Conservation (phyloP, 2,329 filamentous ascomycete species). For the Xylariales sp. region DNA sequence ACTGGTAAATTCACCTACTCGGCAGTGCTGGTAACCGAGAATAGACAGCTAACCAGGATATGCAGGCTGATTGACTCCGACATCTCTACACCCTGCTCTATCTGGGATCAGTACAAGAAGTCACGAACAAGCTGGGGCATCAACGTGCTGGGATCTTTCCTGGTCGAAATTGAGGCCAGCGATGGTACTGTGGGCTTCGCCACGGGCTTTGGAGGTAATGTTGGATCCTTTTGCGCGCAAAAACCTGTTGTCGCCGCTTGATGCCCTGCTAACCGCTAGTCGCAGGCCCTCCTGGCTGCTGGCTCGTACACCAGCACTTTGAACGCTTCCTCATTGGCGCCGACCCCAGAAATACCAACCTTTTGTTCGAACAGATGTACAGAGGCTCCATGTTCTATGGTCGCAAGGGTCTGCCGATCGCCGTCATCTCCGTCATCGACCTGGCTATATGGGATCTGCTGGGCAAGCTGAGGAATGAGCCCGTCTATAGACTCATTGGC, state of each 20-base stretch:
- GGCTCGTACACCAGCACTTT: conserved; percentile 91
- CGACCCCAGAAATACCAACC: conserved; percentile 86
- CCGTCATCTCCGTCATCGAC: conserved; percentile 92
- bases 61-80: conserved; percentile 82
- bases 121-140: conserved; percentile 93
- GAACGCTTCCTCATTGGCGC: conserved; percentile 85
- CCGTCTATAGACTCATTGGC: conserved; percentile 91
- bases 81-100: conserved; percentile 88
- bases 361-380: conserved; percentile 96
- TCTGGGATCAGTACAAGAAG: conserved; percentile 81
- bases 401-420: conserved; percentile 83
- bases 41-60: background rate
- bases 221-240: background rate
- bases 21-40: background rate
- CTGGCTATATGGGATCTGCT: conserved; percentile 89
- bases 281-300: conserved; percentile 79
- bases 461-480: conserved; percentile 87
- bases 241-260: background rate
- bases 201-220: conserved; percentile 80
- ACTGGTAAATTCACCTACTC: conserved; percentile 46
- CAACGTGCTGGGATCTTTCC: conserved; percentile 90
- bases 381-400: conserved; percentile 95
- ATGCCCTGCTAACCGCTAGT: background rate
- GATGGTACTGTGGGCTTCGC: conserved; percentile 94
- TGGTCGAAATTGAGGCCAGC: conserved; percentile 80